Percentiles rank a stretch among this genome's conserved stretches.
phyloP scores from a whole-genome alignment of 768 basidiomycete species.

The Podaxis sp. region DNA sequence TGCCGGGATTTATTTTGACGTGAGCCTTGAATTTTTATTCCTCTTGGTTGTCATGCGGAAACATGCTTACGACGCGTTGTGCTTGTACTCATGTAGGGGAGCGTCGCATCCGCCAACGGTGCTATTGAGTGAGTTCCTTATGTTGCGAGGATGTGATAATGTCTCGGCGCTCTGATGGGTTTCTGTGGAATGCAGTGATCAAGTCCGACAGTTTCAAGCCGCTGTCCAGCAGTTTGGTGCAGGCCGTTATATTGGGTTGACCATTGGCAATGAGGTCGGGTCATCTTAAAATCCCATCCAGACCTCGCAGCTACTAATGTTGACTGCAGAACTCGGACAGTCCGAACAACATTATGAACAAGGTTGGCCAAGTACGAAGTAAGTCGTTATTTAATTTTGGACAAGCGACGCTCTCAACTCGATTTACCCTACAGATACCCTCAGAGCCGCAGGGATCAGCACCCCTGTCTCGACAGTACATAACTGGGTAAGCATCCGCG shows the following conservation, averaged over 20 bases:
- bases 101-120: slow-evolving; percentile 26
- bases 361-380: slow-evolving; percentile 37
- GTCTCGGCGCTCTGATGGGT: background rate
- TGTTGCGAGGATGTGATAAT: background rate
- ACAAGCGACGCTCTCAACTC: background rate
- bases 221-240: slow-evolving; percentile 33
- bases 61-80: background rate
- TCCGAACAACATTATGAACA: slow-evolving; percentile 32
- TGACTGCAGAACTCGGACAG: slow-evolving; percentile 28
- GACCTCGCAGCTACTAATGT: background rate
- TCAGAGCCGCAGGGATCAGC: slow-evolving; percentile 32
- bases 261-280: slow-evolving; percentile 37
- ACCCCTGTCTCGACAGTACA: slow-evolving; percentile 39
- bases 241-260: slow-evolving; percentile 32
- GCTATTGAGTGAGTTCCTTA: slow-evolving; percentile 29
- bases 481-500: slow-evolving; percentile 35
- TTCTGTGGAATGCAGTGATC: slow-evolving; percentile 24
- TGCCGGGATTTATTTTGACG: slow-evolving; percentile 34
- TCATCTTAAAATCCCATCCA: no score
- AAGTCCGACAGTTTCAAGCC: slow-evolving; percentile 33
- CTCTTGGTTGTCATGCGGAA: background rate
- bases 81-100: slow-evolving; percentile 23
- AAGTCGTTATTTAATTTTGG: background rate
- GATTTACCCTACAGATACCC: slow-evolving; percentile 24
- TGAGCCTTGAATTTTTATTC: slow-evolving; percentile 15